phyloP scores from a whole-genome alignment of 2,329 filamentous ascomycete genomes.

The Aspergillus floridensis region DNA sequence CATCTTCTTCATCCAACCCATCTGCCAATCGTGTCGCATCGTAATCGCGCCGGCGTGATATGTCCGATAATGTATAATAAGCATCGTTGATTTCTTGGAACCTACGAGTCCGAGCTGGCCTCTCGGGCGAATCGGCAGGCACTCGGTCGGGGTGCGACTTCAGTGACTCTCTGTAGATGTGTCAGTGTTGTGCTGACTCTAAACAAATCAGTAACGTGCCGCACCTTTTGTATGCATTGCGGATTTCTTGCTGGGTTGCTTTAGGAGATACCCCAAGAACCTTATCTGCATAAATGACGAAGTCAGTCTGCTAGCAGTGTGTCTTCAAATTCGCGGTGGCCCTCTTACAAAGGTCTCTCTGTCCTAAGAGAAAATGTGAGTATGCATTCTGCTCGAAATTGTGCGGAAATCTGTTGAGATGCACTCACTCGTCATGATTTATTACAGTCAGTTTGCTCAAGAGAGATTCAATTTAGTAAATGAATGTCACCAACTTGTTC shows the following conservation, averaged over 20 bases:
- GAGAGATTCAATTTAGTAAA: too few relatives aligned
- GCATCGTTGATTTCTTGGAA: slow-evolving; percentile 93
- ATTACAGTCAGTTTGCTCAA: too few relatives aligned
- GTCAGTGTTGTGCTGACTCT: background rate
- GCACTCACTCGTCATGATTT: background rate
- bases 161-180: slow-evolving; percentile 67
- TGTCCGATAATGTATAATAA: slow-evolving; percentile 86
- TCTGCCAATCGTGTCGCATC: slow-evolving; percentile 63
- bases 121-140: slow-evolving; percentile 76
- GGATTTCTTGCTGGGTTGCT: slow-evolving; percentile 78
- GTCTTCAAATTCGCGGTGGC: background rate
- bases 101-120: slow-evolving; percentile 73
- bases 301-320: background rate
- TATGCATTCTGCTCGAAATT: background rate
- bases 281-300: slow-evolving; percentile 54
- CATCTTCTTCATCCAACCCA: slow-evolving; percentile 51
- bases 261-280: slow-evolving; percentile 70
- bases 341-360: slow-evolving; percentile 43
- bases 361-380: slow-evolving; percentile 18
- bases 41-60: slow-evolving; percentile 74
- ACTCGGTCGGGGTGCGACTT: slow-evolving; percentile 95
- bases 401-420: background rate
- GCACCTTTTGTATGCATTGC: slow-evolving; percentile 90
- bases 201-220: background rate
- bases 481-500: too few relatives aligned